Evolutionary conservation across 2,329 filamentous ascomycete genomes (phyloP), one percentile per base, ranked within the genome.

Genomic region (Colletotrichum tamarilloi): DNA sequence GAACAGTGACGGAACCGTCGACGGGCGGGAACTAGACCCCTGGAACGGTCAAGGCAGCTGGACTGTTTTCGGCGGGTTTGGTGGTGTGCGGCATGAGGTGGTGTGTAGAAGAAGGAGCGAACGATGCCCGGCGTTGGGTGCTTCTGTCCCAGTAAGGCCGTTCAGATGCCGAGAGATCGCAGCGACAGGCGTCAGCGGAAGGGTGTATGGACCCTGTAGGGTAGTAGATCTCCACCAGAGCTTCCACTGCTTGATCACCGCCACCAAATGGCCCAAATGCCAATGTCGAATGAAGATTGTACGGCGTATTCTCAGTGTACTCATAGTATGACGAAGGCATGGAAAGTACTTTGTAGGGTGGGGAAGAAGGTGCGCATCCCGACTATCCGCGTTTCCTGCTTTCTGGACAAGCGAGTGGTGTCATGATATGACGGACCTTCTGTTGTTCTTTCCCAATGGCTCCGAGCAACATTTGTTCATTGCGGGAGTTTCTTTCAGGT

Each of bases 111-210:
- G 42, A 49, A n/a, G 42, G 55, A 67, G 62, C 63, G 26, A 55
- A 59, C 24, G 12, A 6, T 30, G 26, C 42, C 19, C 63, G 42
- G 38, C 42, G 28, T 58, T 62, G 32, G 8, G 56, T 68, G 53
- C 57, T 58, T 11, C 53, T 30, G 6, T 64, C 26, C 24, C 60
- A 28, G 59, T 57, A 32, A 35, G 66, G 63, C 30, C 53, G 32
- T 65, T 14, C 32, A 56, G 60, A 57, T 73, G 70, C 70, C 70
- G 60, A 73, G 70, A 70, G 67, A 70, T 73, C 49, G 67, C 70
- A 56, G 60, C 70, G 32, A 52, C 32, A 5, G 60, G 26, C 70
- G 59, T 32, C 59, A 70, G 52, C 38, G n/a, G 46, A 55, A 32
- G 46, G 71, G 46, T 38, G 55, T 30, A 65, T 26, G 28, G 24